A percentile compares a stretch with the other conserved stretches of the same genome.
Evolutionary conservation across 768 basidiomycete genomes (phyloP).

Genomic region (Rossbeevera mucosa): DNA sequence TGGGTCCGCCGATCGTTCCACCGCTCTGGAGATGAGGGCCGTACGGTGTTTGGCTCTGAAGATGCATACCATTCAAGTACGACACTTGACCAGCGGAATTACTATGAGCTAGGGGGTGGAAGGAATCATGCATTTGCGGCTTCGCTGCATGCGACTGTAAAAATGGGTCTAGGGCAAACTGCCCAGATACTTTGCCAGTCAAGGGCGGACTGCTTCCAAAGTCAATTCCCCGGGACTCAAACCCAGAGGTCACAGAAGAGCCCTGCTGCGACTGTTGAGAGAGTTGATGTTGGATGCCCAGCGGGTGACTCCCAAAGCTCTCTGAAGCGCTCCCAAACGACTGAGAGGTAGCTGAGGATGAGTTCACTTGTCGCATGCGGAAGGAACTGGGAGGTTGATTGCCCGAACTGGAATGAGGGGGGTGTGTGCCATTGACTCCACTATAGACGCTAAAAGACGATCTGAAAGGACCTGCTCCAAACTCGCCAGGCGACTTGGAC

Average conservation of each 20-base stretch:
- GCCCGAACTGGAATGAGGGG: slow-evolving; percentile 22
- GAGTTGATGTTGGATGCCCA: slow-evolving; percentile 31
- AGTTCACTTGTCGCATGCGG: slow-evolving; percentile 34
- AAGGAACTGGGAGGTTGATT: slow-evolving; percentile 31
- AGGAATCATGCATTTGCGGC: slow-evolving; percentile 31
- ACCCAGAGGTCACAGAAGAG: slow-evolving; percentile 19
- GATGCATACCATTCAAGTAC: slow-evolving; percentile 41
- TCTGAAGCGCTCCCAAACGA: slow-evolving; percentile 23
- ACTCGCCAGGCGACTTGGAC: slow-evolving; percentile 31
- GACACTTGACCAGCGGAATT: slow-evolving; percentile 30
- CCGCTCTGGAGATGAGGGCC: slow-evolving; percentile 59
- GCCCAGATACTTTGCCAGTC: slow-evolving; percentile 26
- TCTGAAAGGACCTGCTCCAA: slow-evolving; percentile 33
- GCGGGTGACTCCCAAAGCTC: slow-evolving; percentile 24
- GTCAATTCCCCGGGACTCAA: slow-evolving; percentile 31
- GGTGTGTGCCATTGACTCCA: slow-evolving; percentile 23
- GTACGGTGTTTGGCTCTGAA: slow-evolving; percentile 73
- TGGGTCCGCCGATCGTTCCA: slow-evolving; percentile 26
- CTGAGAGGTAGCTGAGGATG: slow-evolving; percentile 26
- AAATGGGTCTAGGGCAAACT: slow-evolving; percentile 33
- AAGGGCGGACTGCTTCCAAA: slow-evolving; percentile 28
- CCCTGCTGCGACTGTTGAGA: slow-evolving; percentile 35
- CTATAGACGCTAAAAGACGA: slow-evolving; percentile 34
- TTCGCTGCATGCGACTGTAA: slow-evolving; percentile 28
- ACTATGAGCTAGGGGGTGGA: slow-evolving; percentile 31